Evolutionary conservation across 768 basidiomycete species (phyloP), one percentile per base, ranked within the genome.

Genomic region (Tephrocybe rancida): DNA sequence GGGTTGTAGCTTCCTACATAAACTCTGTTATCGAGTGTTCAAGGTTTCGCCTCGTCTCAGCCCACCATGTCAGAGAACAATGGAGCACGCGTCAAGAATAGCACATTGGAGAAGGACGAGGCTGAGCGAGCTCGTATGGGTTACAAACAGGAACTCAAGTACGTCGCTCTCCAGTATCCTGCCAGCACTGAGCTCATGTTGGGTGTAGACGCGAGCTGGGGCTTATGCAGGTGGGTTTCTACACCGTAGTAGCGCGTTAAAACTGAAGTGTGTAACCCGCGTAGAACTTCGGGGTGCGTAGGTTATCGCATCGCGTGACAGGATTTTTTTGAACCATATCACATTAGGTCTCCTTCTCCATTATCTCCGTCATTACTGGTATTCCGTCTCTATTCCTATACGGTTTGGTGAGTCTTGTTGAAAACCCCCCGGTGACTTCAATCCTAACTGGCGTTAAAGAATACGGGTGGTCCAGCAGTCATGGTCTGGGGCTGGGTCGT

Each of bases 401-500:
- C 69, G 87, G 88, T 16, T 59, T 89, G 66, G 86, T 87, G 60
- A 55, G 83, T 70, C 30, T 32, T 32, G 13, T 32, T 32, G 21
- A 41, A 4, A 14, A 16, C 18, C n/a, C 7, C 24, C 25, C 44
- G 13, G 27, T 22, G 30, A 14, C 16, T 45, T 54, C 26, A 48
- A 3, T 26, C n/a, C 21, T 25, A 1, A 32, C 6, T 22, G 18
- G 18, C 44, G 13, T 38, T 16, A 8, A 22, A 89, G 84, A 86
- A 81, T 43, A 90, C 87, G 0, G 88, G 88, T 37, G 88, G 88
- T 7, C 87, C 87, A 0, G 87, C 76, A 0, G 86, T 88, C 3
- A 90, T 89, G 87, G 85, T 86, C 0, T 88, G 86, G 85, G 85
- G 86, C 16, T 89, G 83, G 81, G 64, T 86, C 3, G 76, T 87